These are phyloP conservation scores for Curvularia lunata DNA, from an alignment of 2,329 filamentous ascomycete genomes.

Conservation along the genomic window DNA sequence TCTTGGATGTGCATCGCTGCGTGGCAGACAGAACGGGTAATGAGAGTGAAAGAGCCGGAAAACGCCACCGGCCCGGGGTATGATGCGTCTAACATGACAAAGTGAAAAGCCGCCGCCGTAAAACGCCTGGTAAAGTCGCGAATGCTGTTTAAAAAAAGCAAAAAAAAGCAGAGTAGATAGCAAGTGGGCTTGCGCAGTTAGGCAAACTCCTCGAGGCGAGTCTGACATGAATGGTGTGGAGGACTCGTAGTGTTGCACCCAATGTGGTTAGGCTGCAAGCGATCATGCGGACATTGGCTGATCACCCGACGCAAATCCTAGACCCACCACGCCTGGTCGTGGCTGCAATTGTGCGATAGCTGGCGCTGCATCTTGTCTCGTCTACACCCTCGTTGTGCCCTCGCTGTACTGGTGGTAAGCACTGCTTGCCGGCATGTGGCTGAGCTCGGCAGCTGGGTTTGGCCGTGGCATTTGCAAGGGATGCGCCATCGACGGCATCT, in stretches of 20 bases:
- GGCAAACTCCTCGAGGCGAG: constrained; percentile 35
- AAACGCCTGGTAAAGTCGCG: constrained; percentile 27
- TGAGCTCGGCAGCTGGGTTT: constrained; percentile 39
- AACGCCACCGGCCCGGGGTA: constrained; percentile 44
- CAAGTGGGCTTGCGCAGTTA: constrained; percentile 14
- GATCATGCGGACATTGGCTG: constrained; percentile 43
- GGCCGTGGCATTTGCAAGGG: constrained; percentile 44
- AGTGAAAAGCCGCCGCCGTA: constrained; percentile 22
- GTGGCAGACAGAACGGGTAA: constrained; percentile 22
- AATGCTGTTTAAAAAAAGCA: constrained; percentile 11
- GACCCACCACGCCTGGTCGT: constrained; percentile 29
- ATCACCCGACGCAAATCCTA: constrained; percentile 42
- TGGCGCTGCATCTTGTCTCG: constrained; percentile 13
- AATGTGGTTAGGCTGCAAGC: constrained; percentile 28
- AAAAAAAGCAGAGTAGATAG: constrained; percentile 10
- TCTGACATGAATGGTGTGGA: constrained; percentile 37
- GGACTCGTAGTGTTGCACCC: constrained; percentile 22
- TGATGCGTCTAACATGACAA: constrained; percentile 36
- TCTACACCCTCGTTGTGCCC: constrained; percentile 47
- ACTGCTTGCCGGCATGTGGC: constrained; percentile 39
- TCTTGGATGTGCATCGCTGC: constrained; percentile 15
- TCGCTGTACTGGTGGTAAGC: constrained; percentile 48
- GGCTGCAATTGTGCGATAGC: constrained; percentile 22
- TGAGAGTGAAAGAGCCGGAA: constrained; percentile 18
- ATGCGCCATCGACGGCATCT: constrained; percentile 37